Base-by-base conservation (phyloP, 164 flowering plant species). In the Liriodendron chinense region DNA sequence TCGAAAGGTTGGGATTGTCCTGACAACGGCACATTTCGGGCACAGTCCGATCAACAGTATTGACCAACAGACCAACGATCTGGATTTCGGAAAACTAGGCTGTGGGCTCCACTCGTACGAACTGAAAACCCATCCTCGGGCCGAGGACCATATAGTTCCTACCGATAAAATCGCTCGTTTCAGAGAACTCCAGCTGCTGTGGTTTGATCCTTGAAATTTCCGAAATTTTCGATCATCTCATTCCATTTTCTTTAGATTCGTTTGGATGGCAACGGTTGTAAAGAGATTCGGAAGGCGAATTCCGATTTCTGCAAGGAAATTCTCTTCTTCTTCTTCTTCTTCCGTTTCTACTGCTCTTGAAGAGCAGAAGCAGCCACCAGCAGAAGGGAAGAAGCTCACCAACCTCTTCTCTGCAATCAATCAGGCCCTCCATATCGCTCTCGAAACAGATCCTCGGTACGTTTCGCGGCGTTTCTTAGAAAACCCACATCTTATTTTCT, bases 351-450 rank as follows among this genome's bases (percentile, higher is more conserved):
- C 76, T 9, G 59, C 22, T 14, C 47, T 56, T n/a, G 63, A 50
- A 7, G 53, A 57, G 53, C 13, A 24, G 53, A 21, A 62, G 57
- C 47, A 24, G 23, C 64, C 24, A 16, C 56, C 26, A 69, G 9
- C 71, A 14, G 34, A 56, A 0, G 72, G 72, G 53, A 74, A 69
- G 56, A 73, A 72, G 61, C 75, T 59, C 23, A 72, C 79, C 47
- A 83, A 83, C 74, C 85, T 83, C 72, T 83, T 83, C 76, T 62
- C 85, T 43, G 85, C 85, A 47, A 80, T 83, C 70, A 83, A 83
- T 69, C 80, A 83, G 66, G 85, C 85, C 0, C 85, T 83, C 34
- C 73, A 72, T 65, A 74, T 83, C 10, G 83, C 85, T 7, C 77
- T 83, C 2, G 85, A 83, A 67, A 76, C 81, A 24, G 85, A 83